Conservation (phyloP, 1,284 basidiomycete species). For the Singerocomus rubriflavus region DNA sequence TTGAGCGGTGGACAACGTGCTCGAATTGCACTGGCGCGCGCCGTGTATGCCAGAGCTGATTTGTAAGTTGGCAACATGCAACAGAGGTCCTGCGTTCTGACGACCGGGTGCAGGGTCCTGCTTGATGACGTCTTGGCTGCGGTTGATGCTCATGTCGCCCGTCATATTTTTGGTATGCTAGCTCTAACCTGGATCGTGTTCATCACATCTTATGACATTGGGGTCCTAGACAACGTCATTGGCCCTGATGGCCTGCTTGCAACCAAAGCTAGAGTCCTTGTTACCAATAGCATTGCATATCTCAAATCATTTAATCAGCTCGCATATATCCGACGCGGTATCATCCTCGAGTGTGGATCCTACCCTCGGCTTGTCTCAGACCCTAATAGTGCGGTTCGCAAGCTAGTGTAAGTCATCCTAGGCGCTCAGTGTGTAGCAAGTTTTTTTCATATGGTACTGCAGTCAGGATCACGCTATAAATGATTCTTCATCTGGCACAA, state of each 20-base stretch:
- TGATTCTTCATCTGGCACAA: too few relatives aligned
- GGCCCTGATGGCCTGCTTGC: slow-evolving; percentile 86
- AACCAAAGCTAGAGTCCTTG: slow-evolving; percentile 83
- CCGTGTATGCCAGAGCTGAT: slow-evolving; percentile 54
- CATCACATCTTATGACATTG: background rate
- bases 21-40: slow-evolving; percentile 53
- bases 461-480: slow-evolving; percentile 30
- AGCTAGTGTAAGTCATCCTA: slow-evolving; percentile 67
- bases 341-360: slow-evolving; percentile 78
- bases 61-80: too few relatives aligned
- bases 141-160: slow-evolving; percentile 74
- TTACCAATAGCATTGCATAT: slow-evolving; percentile 89
- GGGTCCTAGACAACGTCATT: slow-evolving; percentile 72
- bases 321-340: slow-evolving; percentile 77
- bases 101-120: slow-evolving; percentile 27
- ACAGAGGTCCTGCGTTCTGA: too few relatives aligned
- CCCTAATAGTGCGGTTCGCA: slow-evolving; percentile 68
- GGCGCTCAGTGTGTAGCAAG: too few relatives aligned
- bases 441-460: background rate
- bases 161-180: slow-evolving; percentile 55
- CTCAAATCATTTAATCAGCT: slow-evolving; percentile 78
- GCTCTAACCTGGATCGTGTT: background rate
- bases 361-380: slow-evolving; percentile 66
- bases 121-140: slow-evolving; percentile 46
- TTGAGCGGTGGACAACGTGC: slow-evolving; percentile 61